Percentiles rank a stretch among this genome's conserved stretches.
Conservation (phyloP, 805 yeast genomes). For the Yarrowia sp. region DNA sequence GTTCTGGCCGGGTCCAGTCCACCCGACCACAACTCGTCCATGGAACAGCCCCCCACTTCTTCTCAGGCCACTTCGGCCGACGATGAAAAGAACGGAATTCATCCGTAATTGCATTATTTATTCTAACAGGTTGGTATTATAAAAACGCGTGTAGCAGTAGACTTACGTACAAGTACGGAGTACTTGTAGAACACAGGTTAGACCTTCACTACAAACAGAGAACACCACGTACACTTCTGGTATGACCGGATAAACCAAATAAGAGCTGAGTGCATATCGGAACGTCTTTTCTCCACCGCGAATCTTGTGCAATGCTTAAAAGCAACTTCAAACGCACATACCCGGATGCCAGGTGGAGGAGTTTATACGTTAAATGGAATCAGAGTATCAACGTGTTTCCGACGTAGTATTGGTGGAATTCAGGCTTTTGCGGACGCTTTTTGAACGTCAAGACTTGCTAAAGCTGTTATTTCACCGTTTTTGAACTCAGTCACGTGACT, state of each 20-base stretch:
- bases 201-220: no score
- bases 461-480: no score
- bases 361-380: neutral
- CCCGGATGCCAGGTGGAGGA: neutral
- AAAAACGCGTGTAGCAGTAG: no score
- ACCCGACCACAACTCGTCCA: constrained; percentile 28
- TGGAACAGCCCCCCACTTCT: constrained; percentile 32
- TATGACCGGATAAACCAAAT: no score
- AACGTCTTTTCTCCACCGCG: neutral
- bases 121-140: constrained; percentile 34
- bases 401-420: no score
- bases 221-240: no score
- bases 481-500: constrained; percentile 1
- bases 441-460: no score
- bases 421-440: no score
- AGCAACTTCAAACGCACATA: neutral
- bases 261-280: neutral
- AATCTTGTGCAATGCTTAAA: neutral
- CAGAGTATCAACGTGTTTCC: no score
- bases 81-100: constrained; percentile 39
- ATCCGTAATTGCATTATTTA: constrained; percentile 39
- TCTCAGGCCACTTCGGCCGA: constrained; percentile 29
- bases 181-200: no score
- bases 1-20: constrained; percentile 25
- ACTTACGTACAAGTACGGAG: no score